Evolutionary conservation across 495 filamentous ascomycete genomes (phyloP), one percentile per base, ranked within the genome.

Genomic region (Ramalina peruviana): DNA sequence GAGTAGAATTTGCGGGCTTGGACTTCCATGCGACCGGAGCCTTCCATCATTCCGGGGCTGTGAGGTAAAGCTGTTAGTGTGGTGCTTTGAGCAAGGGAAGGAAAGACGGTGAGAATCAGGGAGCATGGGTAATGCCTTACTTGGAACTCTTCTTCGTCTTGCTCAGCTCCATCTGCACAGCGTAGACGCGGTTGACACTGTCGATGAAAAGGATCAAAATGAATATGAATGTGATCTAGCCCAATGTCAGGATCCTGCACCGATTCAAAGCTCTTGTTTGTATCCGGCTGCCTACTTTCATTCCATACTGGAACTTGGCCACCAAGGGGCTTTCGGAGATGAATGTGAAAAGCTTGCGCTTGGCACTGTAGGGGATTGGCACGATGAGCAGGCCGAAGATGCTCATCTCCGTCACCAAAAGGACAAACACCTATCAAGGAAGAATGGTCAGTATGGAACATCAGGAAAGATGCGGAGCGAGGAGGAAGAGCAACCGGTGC

Each of bases 1-100:
- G 89, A 94, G 79, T 98, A 98, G 75, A 98, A 98, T 68, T 97
- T 97, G 74, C 92, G 89, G 52, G 92, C 92, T 67, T 98, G 92
- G 16, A 96, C 88, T 69, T 98, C 92, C 79, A 93, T 86, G 54
- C 92, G 88, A 64, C 94, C 92, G 65, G 84, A 82, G 45, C 93
- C 85, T 63, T 82, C 81, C 36, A 93, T 74, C 46, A 82, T 78
- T 36, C 80, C 78, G 43, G 80, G 78, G 56, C 78, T 80, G 56
- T 44, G 58, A 62, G 57, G 60, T 60, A 33, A 10, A 33, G 12
- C 23, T 57, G 41, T 55, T 60, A 57, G 48, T 33, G 12, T 33
- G 9, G 1, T 33, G 30, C 7, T 53, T 36, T 33, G 30, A 1
- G 30, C 12, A 13, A 33, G 12, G 9, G 12, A 33, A 33, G 40